phyloP scores from a whole-genome alignment of 1,139 yeast species.

The Yamadazyma buinensis region DNA sequence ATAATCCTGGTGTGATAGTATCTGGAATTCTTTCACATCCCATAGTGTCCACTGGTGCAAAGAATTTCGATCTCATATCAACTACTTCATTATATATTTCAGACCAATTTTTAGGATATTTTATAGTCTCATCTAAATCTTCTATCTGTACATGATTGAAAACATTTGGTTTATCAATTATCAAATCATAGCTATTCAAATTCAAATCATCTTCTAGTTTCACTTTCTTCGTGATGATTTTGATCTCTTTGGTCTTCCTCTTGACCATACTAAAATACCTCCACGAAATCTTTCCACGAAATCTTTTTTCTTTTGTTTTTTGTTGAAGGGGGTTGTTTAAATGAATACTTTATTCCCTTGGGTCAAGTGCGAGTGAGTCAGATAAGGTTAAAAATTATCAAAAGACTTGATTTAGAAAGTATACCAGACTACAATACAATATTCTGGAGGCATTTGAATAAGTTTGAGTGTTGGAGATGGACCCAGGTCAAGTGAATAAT shows the following conservation, averaged over 20 bases:
- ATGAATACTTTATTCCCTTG: no score
- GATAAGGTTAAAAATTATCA: background rate
- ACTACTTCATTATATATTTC: constrained; percentile 61
- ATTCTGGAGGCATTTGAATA: no score
- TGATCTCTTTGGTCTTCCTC: constrained; percentile 3
- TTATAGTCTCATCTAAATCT: constrained; percentile 9
- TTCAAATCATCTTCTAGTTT: constrained; percentile 1
- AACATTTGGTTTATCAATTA: no score
- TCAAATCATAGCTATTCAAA: no score
- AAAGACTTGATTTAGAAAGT: no score
- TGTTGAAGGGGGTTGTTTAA: no score
- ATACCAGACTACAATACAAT: no score
- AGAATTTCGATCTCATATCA: constrained; percentile 56
- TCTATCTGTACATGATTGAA: constrained; percentile 4
- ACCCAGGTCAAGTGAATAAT: no score
- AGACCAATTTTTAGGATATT: constrained; percentile 46
- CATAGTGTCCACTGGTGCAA: constrained; percentile 84
- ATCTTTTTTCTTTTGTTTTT: no score
- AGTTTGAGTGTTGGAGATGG: no score
- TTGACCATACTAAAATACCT: constrained; percentile 2
- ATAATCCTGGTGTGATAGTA: constrained; percentile 30
- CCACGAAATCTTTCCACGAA: background rate
- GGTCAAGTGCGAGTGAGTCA: constrained; percentile 1
- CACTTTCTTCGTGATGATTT: constrained; percentile 4
- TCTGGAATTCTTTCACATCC: constrained; percentile 81